phyloP scores from a whole-genome alignment of 2,329 filamentous ascomycete genomes.

The Talaromyces funiculosus region DNA sequence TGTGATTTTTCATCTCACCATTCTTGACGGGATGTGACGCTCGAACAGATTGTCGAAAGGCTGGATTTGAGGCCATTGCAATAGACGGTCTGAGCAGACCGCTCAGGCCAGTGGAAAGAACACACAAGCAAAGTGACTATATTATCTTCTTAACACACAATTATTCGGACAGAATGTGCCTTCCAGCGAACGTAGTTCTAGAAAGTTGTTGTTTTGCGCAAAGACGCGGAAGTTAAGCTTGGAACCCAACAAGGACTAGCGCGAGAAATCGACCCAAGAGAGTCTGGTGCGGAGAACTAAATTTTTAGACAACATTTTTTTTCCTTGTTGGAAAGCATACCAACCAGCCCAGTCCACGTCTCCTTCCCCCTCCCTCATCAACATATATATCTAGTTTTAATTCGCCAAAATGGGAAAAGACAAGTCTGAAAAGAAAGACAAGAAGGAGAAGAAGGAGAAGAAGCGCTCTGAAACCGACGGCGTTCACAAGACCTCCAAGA shows the following conservation, averaged over 20 bases:
- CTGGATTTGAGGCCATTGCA: constrained; percentile 27
- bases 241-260: constrained; percentile 25
- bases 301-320: constrained; percentile 17
- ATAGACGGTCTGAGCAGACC: constrained; percentile 13
- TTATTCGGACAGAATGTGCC: neutral
- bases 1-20: constrained; percentile 25
- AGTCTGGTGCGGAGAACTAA: constrained; percentile 12
- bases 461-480: constrained; percentile 44
- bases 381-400: neutral
- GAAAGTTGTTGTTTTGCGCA: constrained; percentile 10
- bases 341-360: neutral
- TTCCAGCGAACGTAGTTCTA: neutral
- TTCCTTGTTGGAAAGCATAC: constrained; percentile 7
- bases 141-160: neutral
- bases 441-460: constrained; percentile 41
- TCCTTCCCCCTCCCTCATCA: neutral
- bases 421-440: constrained; percentile 33
- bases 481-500: constrained; percentile 35
- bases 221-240: constrained; percentile 17
- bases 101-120: neutral
- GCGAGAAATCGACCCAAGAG: constrained; percentile 21
- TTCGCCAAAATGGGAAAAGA: constrained; percentile 41
- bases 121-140: neutral
- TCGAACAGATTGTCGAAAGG: constrained; percentile 34
- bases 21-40: constrained; percentile 31